These are phyloP conservation scores for Ascochyta viciae-villosae DNA, from an alignment of 2,329 filamentous ascomycete species.

Conservation along the genomic window DNA sequence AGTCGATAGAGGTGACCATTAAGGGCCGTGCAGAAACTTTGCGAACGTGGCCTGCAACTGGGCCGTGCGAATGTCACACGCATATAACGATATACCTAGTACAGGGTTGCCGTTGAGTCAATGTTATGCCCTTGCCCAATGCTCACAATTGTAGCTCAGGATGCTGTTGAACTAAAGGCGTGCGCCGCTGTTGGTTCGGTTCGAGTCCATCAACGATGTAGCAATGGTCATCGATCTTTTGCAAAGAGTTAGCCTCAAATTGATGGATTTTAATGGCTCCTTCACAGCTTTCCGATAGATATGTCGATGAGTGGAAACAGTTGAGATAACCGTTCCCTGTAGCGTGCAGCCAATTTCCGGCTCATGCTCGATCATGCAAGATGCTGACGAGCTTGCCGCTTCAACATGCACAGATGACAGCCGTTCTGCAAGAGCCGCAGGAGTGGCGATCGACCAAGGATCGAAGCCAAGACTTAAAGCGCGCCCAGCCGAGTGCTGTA, in stretches of 20 bases:
- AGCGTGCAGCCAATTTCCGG: not conserved
- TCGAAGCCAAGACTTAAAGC: not conserved
- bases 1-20: not conserved
- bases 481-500: slow-evolving; percentile 4
- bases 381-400: not conserved
- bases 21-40: not conserved
- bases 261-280: not conserved
- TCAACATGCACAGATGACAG: not conserved
- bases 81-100: not conserved
- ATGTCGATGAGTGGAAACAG: not conserved
- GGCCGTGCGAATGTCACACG: not conserved
- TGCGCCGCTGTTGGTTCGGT: not conserved
- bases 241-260: not conserved
- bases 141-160: not conserved
- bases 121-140: not conserved
- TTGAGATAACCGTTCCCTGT: not conserved
- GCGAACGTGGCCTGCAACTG: not conserved
- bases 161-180: not conserved
- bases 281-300: not conserved
- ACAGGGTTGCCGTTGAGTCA: not conserved
- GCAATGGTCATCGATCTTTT: not conserved
- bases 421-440: slow-evolving; percentile 7
- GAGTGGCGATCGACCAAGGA: slow-evolving; percentile 1
- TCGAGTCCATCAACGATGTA: not conserved
- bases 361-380: not conserved